These are phyloP conservation scores for Phytophthora parvispora DNA, from an alignment of 352 stramenopile species.

Conservation along the genomic window DNA sequence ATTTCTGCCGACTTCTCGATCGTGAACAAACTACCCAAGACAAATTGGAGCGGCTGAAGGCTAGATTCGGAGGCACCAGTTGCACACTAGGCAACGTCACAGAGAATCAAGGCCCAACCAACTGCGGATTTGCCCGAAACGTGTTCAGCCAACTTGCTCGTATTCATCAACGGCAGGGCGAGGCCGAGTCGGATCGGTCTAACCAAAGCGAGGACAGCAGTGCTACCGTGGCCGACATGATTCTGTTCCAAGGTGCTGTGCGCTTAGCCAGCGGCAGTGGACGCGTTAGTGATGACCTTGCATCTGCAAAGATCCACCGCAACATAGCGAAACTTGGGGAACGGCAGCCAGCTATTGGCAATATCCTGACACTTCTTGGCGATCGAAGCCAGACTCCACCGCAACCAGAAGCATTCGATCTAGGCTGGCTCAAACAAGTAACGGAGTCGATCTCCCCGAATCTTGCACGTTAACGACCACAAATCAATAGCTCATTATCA, in stretches of 20 bases:
- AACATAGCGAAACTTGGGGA: slow-evolving; percentile 39
- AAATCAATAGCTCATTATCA: too few relatives aligned
- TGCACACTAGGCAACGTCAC: not conserved
- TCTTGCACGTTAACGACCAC: not conserved
- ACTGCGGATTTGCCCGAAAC: not conserved
- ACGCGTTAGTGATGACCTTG: not conserved
- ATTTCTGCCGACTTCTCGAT: slow-evolving; percentile 38
- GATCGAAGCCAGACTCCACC: slow-evolving; percentile 7
- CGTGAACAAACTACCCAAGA: slow-evolving; percentile 34
- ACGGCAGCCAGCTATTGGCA: slow-evolving; percentile 42
- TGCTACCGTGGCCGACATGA: not conserved
- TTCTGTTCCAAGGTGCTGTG: slow-evolving; percentile 21
- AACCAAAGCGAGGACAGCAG: slow-evolving; percentile 25
- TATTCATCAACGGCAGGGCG: slow-evolving; percentile 11
- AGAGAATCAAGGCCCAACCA: slow-evolving; percentile 5
- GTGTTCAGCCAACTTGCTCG: slow-evolving; percentile 18
- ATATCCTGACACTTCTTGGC: slow-evolving; percentile 36
- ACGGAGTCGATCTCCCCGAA: slow-evolving; percentile 1
- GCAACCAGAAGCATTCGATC: not conserved
- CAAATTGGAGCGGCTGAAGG: slow-evolving; percentile 39
- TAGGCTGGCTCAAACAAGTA: slow-evolving; percentile 18
- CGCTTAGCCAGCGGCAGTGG: slow-evolving; percentile 4
- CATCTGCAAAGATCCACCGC: slow-evolving; percentile 14
- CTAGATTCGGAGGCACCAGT: slow-evolving; percentile 11
- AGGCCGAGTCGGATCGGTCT: slow-evolving; percentile 2